Conservation (phyloP, 768 basidiomycete genomes). For the Boletus eberwhitei region DNA sequence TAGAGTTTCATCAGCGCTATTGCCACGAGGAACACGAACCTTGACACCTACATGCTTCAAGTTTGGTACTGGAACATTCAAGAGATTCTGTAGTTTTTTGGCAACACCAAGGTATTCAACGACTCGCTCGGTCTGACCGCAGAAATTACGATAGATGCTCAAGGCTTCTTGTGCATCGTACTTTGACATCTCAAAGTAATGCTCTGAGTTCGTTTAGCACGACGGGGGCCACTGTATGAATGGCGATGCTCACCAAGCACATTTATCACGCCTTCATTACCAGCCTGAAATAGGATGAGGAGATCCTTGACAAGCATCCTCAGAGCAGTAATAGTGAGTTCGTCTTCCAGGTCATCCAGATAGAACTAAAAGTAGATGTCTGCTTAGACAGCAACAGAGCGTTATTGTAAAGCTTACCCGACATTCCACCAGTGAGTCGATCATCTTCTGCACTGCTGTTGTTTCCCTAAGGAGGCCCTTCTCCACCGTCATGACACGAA, state of each 20-base stretch:
- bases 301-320: constrained; percentile 96
- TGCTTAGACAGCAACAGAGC: neutral
- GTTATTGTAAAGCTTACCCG: constrained; percentile 51
- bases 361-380: constrained; percentile 64
- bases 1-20: constrained; percentile 28
- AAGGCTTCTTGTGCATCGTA: constrained; percentile 86
- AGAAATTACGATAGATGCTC: constrained; percentile 88
- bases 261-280: constrained; percentile 91
- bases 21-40: neutral
- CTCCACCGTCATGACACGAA: constrained; percentile 91
- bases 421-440: constrained; percentile 85
- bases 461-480: constrained; percentile 94
- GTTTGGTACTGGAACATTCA: constrained; percentile 93
- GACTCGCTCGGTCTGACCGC: constrained; percentile 87
- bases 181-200: constrained; percentile 98
- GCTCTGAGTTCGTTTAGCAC: constrained; percentile 50
- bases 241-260: constrained; percentile 56
- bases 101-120: constrained; percentile 92
- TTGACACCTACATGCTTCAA: constrained; percentile 70
- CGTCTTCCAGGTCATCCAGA: constrained; percentile 88
- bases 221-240: constrained; percentile 9
- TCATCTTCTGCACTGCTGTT: constrained; percentile 83
- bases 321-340: constrained; percentile 82
- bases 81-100: constrained; percentile 85
- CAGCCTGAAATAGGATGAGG: constrained; percentile 90